These are phyloP conservation scores for Neolentinus lepideus DNA, from an alignment of 1,284 basidiomycete genomes.

Conservation along the genomic window DNA sequence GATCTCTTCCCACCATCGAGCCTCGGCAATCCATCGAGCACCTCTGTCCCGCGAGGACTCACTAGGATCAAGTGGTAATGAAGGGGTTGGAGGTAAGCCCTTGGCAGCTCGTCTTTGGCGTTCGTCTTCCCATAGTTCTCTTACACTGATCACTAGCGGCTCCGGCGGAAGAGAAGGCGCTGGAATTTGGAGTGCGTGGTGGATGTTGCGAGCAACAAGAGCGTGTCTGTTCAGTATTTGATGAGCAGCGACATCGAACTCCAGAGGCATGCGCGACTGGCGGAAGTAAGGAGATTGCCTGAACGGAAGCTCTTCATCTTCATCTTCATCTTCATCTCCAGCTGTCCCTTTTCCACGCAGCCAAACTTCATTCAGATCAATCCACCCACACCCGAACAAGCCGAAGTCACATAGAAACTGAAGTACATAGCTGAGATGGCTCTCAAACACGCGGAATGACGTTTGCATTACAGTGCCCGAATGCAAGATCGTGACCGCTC, in stretches of 20 bases:
- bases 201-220: conserved; percentile 63
- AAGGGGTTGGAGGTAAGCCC: conserved; percentile 64
- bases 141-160: conserved; percentile 82
- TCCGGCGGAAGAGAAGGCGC: conserved; percentile 46
- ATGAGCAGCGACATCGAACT: conserved; percentile 78
- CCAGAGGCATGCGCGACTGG: conserved; percentile 70
- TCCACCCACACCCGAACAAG: conserved; percentile 89
- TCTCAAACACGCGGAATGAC: conserved; percentile 79
- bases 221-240: conserved; percentile 81
- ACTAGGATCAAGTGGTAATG: conserved; percentile 58
- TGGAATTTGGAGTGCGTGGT: conserved; percentile 65
- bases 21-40: conserved; percentile 64
- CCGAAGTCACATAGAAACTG: conserved; percentile 97
- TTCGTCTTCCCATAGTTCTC: conserved; percentile 96
- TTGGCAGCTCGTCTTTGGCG: conserved; percentile 57
- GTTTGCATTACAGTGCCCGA: conserved; percentile 78
- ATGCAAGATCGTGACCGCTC: conserved; percentile 69
- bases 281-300: conserved; percentile 48
- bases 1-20: conserved; percentile 64
- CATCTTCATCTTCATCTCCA: conserved; percentile 16
- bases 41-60: conserved; percentile 47
- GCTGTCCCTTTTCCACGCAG: conserved; percentile 34
- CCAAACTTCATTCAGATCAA: conserved; percentile 63
- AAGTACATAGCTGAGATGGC: conserved; percentile 82
- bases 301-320: conserved; percentile 18